Base-by-base conservation (phyloP, 768 basidiomycete species). In the Calocybe indica region DNA sequence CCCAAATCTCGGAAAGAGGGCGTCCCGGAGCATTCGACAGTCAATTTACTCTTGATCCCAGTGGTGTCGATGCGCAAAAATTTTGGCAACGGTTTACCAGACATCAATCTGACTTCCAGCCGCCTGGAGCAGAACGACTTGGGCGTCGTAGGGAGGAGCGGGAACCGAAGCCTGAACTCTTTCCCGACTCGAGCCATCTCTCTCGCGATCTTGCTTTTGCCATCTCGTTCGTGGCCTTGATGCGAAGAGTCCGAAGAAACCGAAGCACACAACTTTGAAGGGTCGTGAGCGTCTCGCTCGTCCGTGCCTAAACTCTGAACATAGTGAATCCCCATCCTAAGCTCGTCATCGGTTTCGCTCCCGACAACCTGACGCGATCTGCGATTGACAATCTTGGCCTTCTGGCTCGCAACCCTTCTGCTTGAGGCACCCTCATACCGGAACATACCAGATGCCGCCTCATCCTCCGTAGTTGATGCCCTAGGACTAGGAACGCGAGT, bases 221-320 rank as follows among this genome's bases (percentile, higher is more conserved):
- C 15, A n/a, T 6, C 22, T 11, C 31, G 22, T 7, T 11, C 12
- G 1, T 7, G 11, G 14, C 14, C 14, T 12, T 65, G 67, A 40
- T 73, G 74, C 8, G 80, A 82, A 4, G 82, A 83, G 56, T 80
- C 80, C 29, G 83, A 64, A 11, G 83, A 82, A 3, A 81, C 78
- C 55, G 81, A 80, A 9, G 83, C 35, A 29, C 37, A 15, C n/a
- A 14, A n/a, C 5, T 10, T 10, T 37, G 45, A 30, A 8, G 14
- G 8, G 14, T 35, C 12, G 28, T 15, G 49, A 55, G 56, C 39
- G 34, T 51, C 22, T 22, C 22, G 50, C 40, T 59, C 53, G 32
- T 85, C 80, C 33, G 72, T 81, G 14, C 84, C 87, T 47, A 88
- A 69, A 10, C 83, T 76, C 43, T 77, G 78, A 35, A 88, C 81